Base-by-base conservation (phyloP, 1,284 basidiomycete genomes). In the Puccinia coronata region DNA sequence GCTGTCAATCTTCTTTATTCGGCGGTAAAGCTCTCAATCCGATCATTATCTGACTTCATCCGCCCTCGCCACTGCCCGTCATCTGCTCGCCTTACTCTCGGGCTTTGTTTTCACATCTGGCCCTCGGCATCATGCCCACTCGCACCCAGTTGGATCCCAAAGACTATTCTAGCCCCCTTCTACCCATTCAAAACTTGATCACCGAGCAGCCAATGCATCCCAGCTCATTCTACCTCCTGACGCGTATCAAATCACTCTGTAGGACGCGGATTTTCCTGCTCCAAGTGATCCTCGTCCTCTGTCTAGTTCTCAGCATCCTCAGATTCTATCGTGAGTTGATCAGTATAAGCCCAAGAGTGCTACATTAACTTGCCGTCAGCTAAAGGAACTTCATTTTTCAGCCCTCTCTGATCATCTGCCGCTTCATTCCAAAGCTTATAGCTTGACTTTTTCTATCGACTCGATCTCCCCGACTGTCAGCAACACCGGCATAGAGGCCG, bases 221-320 rank as follows among this genome's bases (percentile, higher is more conserved):
- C 4, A 63, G 20, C 61, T 63, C 61, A 39, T 12, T 39, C 14
- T 63, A 36, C 39, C 61, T 63, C 39, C 14, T 70, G 67, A 70
- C 4, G 31, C 67, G 67, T 5, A 25, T 70, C 3, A 70, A 49
- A 51, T 34, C 67, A 49, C 5, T 70, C 14, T 49, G 41, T 23
- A 47, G 67, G 47, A 70, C 67, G 4, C 41, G 67, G n/a, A 20
- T 51, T n/a, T 28, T 51, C 25, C 43, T 73, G 36, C 16, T 73
- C n/a, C 71, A 55, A 16, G 20, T 55, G 8, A 43, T 59, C 9
- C 31, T 57, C 4, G 25, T 34, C 25, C 49, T 59, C 71, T 55
- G 51, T 39, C 18, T 59, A 31, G 51, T 43, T n/a, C 71, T 59
- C 71, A 73, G 47, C 36, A 55, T 59, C 71, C 8, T 59, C 51